phyloP scores from a whole-genome alignment of 1,284 basidiomycete species.

The Naganishia cerealis region DNA sequence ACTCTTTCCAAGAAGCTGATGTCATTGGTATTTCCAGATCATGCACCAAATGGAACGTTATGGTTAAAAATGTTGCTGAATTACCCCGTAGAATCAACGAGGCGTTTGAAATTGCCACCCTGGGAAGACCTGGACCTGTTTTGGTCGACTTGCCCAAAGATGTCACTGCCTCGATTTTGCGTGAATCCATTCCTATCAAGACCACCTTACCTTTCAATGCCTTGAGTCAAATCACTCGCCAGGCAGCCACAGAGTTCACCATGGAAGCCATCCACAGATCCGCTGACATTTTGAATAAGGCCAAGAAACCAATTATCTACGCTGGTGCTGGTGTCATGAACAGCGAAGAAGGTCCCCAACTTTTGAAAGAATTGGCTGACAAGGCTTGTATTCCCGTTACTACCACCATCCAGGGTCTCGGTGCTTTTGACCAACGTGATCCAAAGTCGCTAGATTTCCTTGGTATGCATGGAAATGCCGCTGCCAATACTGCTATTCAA shows the following conservation, averaged over 20 bases:
- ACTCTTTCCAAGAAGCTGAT: slow-evolving; percentile 98
- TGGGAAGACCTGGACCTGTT: slow-evolving; percentile 92
- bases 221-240: slow-evolving; percentile 57
- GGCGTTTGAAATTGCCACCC: slow-evolving; percentile 98
- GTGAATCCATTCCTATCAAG: slow-evolving; percentile 80
- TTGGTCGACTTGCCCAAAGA: slow-evolving; percentile 98
- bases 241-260: no score
- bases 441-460: slow-evolving; percentile 92
- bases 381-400: slow-evolving; percentile 93
- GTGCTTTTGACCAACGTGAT: slow-evolving; percentile 89
- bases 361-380: slow-evolving; percentile 77
- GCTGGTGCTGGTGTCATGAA: slow-evolving; percentile 89
- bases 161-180: slow-evolving; percentile 87
- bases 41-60: slow-evolving; percentile 99
- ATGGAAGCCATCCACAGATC: no score
- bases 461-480: slow-evolving; percentile 97
- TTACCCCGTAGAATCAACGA: slow-evolving; percentile 95
- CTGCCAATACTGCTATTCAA: slow-evolving; percentile 97
- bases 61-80: slow-evolving; percentile 97
- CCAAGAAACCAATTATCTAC: slow-evolving; percentile 88
- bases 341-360: slow-evolving; percentile 75
- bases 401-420: slow-evolving; percentile 92
- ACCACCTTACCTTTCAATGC: slow-evolving; percentile 73
- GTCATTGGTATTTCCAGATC: slow-evolving; percentile 91
- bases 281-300: no score